phyloP scores from a whole-genome alignment of 2,329 filamentous ascomycete genomes.

The Hypoxylon sp. region DNA sequence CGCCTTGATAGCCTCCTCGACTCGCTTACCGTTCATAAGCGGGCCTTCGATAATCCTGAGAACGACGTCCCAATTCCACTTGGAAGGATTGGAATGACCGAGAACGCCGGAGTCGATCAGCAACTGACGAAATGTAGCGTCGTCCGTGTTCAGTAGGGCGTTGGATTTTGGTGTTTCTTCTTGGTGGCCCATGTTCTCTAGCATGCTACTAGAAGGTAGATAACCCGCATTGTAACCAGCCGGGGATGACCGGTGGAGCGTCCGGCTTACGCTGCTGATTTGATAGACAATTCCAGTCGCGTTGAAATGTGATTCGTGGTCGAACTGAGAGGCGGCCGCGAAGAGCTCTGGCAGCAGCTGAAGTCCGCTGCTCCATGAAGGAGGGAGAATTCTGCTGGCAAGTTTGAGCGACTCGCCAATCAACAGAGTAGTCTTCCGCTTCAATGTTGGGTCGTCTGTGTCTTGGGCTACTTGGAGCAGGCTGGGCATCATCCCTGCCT shows the following conservation, averaged over 20 bases:
- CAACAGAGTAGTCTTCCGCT: slow-evolving; percentile 87
- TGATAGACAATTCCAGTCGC: slow-evolving; percentile 95
- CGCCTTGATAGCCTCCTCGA: slow-evolving; percentile 92
- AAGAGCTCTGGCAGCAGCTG: slow-evolving; percentile 91
- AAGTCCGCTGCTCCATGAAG: slow-evolving; percentile 80
- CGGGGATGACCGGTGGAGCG: slow-evolving; percentile 80
- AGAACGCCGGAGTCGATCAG: slow-evolving; percentile 84
- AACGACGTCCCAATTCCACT: slow-evolving; percentile 98
- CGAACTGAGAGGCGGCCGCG: slow-evolving; percentile 75
- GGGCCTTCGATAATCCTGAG: slow-evolving; percentile 92
- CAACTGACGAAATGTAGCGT: slow-evolving; percentile 69
- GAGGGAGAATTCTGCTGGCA: slow-evolving; percentile 83
- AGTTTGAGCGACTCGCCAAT: slow-evolving; percentile 92
- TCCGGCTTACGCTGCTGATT: slow-evolving; percentile 96
- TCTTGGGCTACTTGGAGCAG: slow-evolving; percentile 72
- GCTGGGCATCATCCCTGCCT: slow-evolving; percentile 74
- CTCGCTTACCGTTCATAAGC: slow-evolving; percentile 84
- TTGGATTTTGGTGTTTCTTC: slow-evolving; percentile 65
- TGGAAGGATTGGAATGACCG: slow-evolving; percentile 86
- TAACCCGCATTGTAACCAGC: slow-evolving; percentile 51
- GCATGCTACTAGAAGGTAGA: slow-evolving; percentile 54
- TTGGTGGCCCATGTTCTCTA: slow-evolving; percentile 57
- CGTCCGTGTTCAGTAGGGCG: slow-evolving; percentile 61
- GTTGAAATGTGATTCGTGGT: slow-evolving; percentile 75
- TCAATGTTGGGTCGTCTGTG: slow-evolving; percentile 72